These are phyloP conservation scores for Excoecaria agallocha DNA, from an alignment of 345 rosid genomes.

Conservation along the genomic window DNA sequence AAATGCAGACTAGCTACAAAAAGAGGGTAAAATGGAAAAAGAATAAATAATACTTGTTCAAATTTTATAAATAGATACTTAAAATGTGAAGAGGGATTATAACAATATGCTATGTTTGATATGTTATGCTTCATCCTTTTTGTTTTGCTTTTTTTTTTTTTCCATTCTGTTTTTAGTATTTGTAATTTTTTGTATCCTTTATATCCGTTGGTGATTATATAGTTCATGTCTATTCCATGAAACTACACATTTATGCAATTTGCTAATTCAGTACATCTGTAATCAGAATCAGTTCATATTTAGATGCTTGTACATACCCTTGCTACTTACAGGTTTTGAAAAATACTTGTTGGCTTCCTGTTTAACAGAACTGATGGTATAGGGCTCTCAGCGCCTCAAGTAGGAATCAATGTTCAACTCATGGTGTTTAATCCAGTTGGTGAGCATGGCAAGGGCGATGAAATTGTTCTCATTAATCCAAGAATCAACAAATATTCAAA, in stretches of 20 bases:
- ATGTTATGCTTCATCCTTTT: background rate
- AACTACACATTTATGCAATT: background rate
- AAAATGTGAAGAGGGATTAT: no score
- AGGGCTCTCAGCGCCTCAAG: slow-evolving; percentile 97
- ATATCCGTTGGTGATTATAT: background rate
- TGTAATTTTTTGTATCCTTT: background rate
- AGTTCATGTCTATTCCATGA: background rate
- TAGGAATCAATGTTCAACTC: slow-evolving; percentile 77
- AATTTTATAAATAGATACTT: no score
- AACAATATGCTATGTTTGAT: background rate
- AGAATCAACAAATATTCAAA: slow-evolving; percentile 64
- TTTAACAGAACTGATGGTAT: slow-evolving; percentile 84
- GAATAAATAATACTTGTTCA: no score
- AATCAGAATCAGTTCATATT: background rate
- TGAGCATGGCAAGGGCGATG: slow-evolving; percentile 75
- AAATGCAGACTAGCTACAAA: no score
- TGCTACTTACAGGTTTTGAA: slow-evolving; percentile 26
- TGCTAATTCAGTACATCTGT: background rate
- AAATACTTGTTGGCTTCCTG: slow-evolving; percentile 37
- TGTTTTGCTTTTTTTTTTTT: background rate
- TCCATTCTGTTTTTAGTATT: no score
- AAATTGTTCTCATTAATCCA: slow-evolving; percentile 87
- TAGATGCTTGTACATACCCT: slow-evolving; percentile 15
- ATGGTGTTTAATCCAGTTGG: slow-evolving; percentile 94
- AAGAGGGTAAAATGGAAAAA: no score